Percentiles rank a stretch among this genome's conserved stretches.
Evolutionary conservation across 148 eudicot genomes (phyloP).

Genomic region (Bassia scoparia): DNA sequence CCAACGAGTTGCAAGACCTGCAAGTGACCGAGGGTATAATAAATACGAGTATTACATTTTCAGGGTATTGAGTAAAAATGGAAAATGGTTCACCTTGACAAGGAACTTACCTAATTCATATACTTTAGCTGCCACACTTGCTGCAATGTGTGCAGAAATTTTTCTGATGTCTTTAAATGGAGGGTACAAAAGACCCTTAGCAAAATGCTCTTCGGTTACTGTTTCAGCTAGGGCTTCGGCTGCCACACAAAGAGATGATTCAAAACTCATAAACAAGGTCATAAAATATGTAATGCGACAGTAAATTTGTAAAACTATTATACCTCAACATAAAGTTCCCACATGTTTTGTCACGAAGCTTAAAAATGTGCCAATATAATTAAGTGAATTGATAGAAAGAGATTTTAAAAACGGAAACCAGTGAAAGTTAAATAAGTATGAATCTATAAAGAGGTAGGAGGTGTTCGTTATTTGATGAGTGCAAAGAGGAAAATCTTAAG

Average conservation of each 20-base stretch:
- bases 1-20: slow-evolving; percentile 72
- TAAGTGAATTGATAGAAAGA: too few relatives aligned
- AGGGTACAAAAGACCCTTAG: slow-evolving; percentile 83
- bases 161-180: slow-evolving; percentile 82
- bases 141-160: slow-evolving; percentile 94
- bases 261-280: not conserved
- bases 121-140: slow-evolving; percentile 88
- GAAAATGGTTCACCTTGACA: too few relatives aligned
- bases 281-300: not conserved
- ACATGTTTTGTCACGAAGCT: too few relatives aligned
- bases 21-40: not conserved
- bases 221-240: slow-evolving; percentile 88
- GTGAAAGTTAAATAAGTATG: too few relatives aligned
- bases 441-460: too few relatives aligned
- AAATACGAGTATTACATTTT: not conserved
- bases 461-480: too few relatives aligned
- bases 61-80: not conserved
- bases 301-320: too few relatives aligned
- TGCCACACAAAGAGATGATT: slow-evolving; percentile 35
- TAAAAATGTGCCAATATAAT: too few relatives aligned
- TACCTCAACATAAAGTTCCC: too few relatives aligned
- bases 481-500: too few relatives aligned
- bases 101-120: slow-evolving; percentile 74
- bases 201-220: slow-evolving; percentile 72
- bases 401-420: too few relatives aligned